Percentiles rank a stretch among this genome's conserved stretches.
Conservation (phyloP, 495 filamentous ascomycete species). For the Terfezia claveryi region DNA sequence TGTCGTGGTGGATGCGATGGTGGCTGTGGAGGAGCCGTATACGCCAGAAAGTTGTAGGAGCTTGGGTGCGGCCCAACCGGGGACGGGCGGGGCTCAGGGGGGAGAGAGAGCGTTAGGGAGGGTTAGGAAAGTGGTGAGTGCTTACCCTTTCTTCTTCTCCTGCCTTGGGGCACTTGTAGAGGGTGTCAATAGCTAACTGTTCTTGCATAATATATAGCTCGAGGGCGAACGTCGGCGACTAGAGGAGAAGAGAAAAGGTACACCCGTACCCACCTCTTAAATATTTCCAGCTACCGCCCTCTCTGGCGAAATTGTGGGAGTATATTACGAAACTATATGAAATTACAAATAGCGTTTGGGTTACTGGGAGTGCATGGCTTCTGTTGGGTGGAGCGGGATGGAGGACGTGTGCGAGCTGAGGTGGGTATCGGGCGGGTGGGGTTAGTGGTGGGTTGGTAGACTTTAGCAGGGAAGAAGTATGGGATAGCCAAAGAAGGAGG, state of each 20-base stretch:
- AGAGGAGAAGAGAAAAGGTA: constrained; percentile 1
- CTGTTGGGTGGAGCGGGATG: too few relatives aligned
- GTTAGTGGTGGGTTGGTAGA: too few relatives aligned
- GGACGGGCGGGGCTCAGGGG: constrained; percentile 24
- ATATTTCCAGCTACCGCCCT: too few relatives aligned
- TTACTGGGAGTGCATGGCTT: too few relatives aligned
- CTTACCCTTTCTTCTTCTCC: background rate
- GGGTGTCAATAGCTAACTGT: background rate
- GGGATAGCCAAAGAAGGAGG: too few relatives aligned
- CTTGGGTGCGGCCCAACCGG: constrained; percentile 30
- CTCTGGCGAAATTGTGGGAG: too few relatives aligned
- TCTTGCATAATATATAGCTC: constrained; percentile 3
- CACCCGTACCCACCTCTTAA: too few relatives aligned
- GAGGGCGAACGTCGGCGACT: constrained; percentile 18
- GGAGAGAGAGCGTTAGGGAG: constrained; percentile 30
- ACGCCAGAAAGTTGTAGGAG: background rate
- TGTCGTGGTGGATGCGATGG: constrained; percentile 42
- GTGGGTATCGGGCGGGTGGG: too few relatives aligned
- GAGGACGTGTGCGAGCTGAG: too few relatives aligned
- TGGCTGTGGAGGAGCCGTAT: constrained; percentile 17
- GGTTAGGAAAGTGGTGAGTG: constrained; percentile 43
- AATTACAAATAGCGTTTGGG: too few relatives aligned
- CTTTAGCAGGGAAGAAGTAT: too few relatives aligned
- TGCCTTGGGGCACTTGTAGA: background rate
- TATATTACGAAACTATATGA: too few relatives aligned